Base-by-base conservation (phyloP, 345 rosid genomes). In the Brassica incana region DNA sequence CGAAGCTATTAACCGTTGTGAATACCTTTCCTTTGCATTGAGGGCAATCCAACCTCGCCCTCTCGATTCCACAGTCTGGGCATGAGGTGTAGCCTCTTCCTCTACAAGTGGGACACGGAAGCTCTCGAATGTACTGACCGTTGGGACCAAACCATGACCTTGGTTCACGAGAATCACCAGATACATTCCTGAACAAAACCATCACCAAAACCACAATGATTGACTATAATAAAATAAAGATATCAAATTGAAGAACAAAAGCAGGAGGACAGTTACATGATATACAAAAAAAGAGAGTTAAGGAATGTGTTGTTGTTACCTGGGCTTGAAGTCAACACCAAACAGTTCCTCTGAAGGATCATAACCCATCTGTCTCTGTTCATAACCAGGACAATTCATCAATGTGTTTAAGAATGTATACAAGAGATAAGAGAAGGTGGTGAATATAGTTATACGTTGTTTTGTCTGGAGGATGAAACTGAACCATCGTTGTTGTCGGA, bases 141-240 rank as follows among this genome's bases (percentile, higher is more conserved):
- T 80, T 92, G 2, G 99, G 97, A 84, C 99, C 99, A 79, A 95
- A 90, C 97, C 97, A 95, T 11, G 97, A 92, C 78, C 91, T 88
- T 11, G 91, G 92, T 83, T 90, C 87, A 7, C 80, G 85, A 15
- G 84, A 75, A 54, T 80, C 87, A 38, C 83, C 76, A 43, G 82
- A 59, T 8, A 27, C 78, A 78, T 85, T 81, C 88, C 97, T 95
- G 90, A 75, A 81, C 7, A 71, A 43, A 71, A 75, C 36, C 72
- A 80, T 60, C 35, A 80, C 20, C 65, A 27, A 65, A 50, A 20
- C 23, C 36, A 33, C 36, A 33, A 4, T 33, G 36, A 33, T 33
- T 33, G 36, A 33, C 36, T 6, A 33, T 33, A 33, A 33, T 33
- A 33, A 33, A 33, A 54, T 15, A 54, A 54, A 15, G 45, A 65